phyloP scores from a whole-genome alignment of 768 basidiomycete genomes.

The Rhodosporidiobolus odoratus region DNA sequence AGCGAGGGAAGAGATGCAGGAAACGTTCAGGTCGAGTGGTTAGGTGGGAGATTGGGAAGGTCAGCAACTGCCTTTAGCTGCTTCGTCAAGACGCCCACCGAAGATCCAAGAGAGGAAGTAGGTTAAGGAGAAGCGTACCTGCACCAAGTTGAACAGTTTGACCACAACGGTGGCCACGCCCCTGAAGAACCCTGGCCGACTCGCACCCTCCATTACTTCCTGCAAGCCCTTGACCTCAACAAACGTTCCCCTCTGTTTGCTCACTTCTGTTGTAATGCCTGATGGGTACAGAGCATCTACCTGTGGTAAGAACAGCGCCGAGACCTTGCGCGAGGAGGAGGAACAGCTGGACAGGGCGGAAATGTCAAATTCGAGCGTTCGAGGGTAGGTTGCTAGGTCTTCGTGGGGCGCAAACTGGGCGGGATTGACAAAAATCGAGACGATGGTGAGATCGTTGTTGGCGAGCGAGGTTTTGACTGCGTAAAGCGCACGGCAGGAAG shows the following conservation, averaged over 20 bases:
- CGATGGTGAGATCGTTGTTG: slow-evolving; percentile 76
- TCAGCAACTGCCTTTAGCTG: background rate
- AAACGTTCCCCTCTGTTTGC: slow-evolving; percentile 76
- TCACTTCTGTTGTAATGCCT: slow-evolving; percentile 71
- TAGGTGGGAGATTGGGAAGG: too few species aligned
- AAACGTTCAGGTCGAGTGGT: too few species aligned
- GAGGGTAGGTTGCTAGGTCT: slow-evolving; percentile 84
- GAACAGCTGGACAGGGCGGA: slow-evolving; percentile 52
- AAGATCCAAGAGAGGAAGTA: background rate
- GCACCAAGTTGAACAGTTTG: slow-evolving; percentile 86
- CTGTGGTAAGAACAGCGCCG: slow-evolving; percentile 72
- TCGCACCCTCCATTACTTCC: slow-evolving; percentile 71
- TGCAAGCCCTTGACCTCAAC: slow-evolving; percentile 87
- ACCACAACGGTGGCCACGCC: slow-evolving; percentile 92
- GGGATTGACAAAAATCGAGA: slow-evolving; percentile 97
- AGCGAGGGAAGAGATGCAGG: slow-evolving; percentile 7
- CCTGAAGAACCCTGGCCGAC: slow-evolving; percentile 84
- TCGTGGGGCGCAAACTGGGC: slow-evolving; percentile 95
- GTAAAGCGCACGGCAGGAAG: background rate
- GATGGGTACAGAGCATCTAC: slow-evolving; percentile 87
- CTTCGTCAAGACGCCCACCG: background rate
- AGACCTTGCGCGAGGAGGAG: slow-evolving; percentile 47
- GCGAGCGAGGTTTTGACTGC: slow-evolving; percentile 70
- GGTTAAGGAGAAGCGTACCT: slow-evolving; percentile 54
- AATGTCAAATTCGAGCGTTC: slow-evolving; percentile 73